Conservation (phyloP, 192 early-diverging fungal species). For the Spinellus fusiger region DNA sequence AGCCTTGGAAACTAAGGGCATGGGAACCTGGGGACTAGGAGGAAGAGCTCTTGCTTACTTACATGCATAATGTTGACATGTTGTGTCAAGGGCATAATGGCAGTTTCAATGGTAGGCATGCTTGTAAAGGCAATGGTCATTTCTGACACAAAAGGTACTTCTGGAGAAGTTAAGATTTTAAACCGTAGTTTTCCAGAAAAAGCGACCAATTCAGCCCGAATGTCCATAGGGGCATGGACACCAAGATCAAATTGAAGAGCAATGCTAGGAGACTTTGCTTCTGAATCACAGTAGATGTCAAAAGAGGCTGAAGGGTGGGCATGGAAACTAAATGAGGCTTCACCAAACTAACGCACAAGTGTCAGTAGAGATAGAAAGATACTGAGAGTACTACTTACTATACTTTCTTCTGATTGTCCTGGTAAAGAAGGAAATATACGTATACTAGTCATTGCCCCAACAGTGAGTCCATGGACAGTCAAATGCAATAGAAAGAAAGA, state of each 20-base stretch:
- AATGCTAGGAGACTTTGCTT: conserved; percentile 7
- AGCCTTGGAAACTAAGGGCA: neutral
- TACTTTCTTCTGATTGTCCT: conserved; percentile 21
- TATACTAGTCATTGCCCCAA: neutral
- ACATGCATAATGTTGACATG: conserved; percentile 29
- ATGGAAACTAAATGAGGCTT: conserved; percentile 23
- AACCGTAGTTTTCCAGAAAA: conserved; percentile 24
- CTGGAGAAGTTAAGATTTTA: conserved; percentile 24
- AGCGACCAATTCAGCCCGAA: conserved; percentile 18
- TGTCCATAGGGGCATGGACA: conserved; percentile 9
- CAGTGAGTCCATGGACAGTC: no score
- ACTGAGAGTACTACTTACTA: neutral
- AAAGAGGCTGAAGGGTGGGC: conserved; percentile 13
- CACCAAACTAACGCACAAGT: conserved; percentile 10
- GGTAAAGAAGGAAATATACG: conserved; percentile 19
- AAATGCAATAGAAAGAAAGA: no score
- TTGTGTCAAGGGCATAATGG: conserved; percentile 23
- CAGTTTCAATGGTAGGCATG: conserved; percentile 20
- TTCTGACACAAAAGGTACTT: conserved; percentile 21
- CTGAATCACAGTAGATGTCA: neutral
- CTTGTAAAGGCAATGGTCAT: conserved; percentile 21
- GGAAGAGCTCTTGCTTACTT: neutral
- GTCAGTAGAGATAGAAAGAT: neutral
- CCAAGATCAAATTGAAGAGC: conserved; percentile 17
- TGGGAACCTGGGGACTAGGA: neutral